phyloP scores from a whole-genome alignment of 2,329 filamentous ascomycete genomes.

The Calcarisporium arbuscula region DNA sequence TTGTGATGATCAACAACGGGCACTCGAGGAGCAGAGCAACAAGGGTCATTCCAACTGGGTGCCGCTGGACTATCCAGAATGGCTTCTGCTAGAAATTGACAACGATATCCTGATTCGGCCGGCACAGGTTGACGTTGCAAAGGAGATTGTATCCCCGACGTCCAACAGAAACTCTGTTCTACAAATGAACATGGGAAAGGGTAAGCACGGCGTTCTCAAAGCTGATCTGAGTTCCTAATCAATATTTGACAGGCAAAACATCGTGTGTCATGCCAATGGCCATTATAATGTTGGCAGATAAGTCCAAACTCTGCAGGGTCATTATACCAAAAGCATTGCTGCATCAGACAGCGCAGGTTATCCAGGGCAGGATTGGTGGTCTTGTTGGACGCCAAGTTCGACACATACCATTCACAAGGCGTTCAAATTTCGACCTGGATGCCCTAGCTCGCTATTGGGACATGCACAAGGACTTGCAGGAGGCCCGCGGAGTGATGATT shows the following conservation, averaged over 20 bases:
- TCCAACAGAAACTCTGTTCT: constrained; percentile 51
- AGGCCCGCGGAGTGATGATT: constrained; percentile 47
- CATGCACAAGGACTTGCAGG: constrained; percentile 32
- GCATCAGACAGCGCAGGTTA: constrained; percentile 49
- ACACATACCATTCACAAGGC: constrained; percentile 53
- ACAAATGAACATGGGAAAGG: constrained; percentile 63
- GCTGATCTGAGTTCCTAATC: not conserved
- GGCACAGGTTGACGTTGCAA: constrained; percentile 56
- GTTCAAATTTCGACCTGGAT: constrained; percentile 16
- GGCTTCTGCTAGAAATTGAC: constrained; percentile 62
- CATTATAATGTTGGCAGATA: constrained; percentile 37
- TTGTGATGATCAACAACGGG: not conserved
- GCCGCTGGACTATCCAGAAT: constrained; percentile 49
- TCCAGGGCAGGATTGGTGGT: constrained; percentile 49
- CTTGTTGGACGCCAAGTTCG: constrained; percentile 46
- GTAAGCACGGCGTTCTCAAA: constrained; percentile 17
- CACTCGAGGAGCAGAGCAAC: constrained; percentile 6
- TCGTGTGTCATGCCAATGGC: constrained; percentile 50
- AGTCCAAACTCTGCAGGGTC: constrained; percentile 41
- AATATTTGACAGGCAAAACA: constrained; percentile 41
- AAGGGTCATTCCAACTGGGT: constrained; percentile 48
- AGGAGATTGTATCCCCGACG: constrained; percentile 49
- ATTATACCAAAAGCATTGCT: constrained; percentile 51
- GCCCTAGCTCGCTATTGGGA: constrained; percentile 8
- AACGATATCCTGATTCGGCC: constrained; percentile 54